Percentiles rank a stretch among this genome's conserved stretches.
These are phyloP conservation scores for Eucalyptus viminalis DNA, from an alignment of 345 rosid genomes.

Conservation along the genomic window DNA sequence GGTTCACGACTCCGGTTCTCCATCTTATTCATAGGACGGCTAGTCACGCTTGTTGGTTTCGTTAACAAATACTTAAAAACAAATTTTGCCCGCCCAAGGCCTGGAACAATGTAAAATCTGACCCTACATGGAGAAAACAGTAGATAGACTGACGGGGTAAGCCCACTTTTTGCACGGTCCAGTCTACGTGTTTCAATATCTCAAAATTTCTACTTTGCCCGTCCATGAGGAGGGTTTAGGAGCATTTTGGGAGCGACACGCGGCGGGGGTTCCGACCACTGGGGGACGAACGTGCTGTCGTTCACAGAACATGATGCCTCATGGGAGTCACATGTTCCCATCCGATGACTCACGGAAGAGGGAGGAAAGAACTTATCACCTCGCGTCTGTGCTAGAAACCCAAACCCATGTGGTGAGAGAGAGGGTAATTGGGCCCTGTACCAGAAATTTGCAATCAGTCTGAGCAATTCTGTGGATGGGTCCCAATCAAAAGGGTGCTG, in stretches of 20 bases:
- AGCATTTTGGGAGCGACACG: not conserved
- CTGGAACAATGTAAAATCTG: not conserved
- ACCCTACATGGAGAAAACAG: not conserved
- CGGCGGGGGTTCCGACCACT: not conserved
- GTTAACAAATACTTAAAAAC: not conserved
- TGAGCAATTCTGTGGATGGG: not conserved
- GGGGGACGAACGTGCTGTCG: not conserved
- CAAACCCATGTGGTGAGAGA: not conserved
- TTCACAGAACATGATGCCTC: not conserved
- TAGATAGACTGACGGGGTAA: not conserved
- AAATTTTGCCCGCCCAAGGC: not conserved
- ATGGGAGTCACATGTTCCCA: not conserved
- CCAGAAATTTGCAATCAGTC: not conserved
- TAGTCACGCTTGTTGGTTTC: not conserved
- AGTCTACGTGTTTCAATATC: not conserved
- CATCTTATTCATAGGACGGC: not conserved
- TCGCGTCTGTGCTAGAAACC: not conserved
- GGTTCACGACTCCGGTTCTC: not conserved
- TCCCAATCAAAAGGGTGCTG: not conserved
- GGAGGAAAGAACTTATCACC: not conserved
- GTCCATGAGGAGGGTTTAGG: not conserved
- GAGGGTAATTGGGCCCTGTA: not conserved
- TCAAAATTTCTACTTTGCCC: not conserved
- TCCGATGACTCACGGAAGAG: not conserved
- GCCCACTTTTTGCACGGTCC: not conserved